Evolutionary conservation across 176 grass and related monocot genomes (phyloP), one percentile per base, ranked within the genome.

Genomic region (Poa annua): DNA sequence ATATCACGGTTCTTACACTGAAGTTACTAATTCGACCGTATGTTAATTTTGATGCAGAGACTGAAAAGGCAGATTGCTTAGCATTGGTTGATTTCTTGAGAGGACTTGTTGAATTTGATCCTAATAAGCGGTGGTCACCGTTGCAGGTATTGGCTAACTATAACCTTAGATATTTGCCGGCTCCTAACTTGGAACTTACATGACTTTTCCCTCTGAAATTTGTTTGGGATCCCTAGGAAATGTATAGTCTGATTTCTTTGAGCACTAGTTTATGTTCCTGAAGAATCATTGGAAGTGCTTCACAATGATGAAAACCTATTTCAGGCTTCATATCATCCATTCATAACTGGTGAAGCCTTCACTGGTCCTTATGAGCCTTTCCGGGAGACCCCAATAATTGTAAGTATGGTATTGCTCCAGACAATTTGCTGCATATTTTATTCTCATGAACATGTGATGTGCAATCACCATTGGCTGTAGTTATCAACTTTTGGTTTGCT

Each of bases 31-130:
- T 79, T 66, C 8, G 16, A 84, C 15, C 24, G 13, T 81, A 84
- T 86, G n/a, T 62, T 51, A 68, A 34, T 79, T 83, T 86, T 42
- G 51, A 29, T 67, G 57, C 81, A 90, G 88, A 87, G 24, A 26
- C 88, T 88, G 91, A 99, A 83, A 94, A 89, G 35, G 86, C 66
- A 75, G 86, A 80, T 76, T 90, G 97, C 74, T 87, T 92, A 83
- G 97, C 88, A 10, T 88, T 99, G 75, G 86, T 96, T 93, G 93
- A 99, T 90, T 99, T 99, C 84, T 92, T 99, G 81, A 99, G 91
- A 77, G 97, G 97, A 72, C 89, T 94, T 81, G 85, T 99, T 85
- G 93, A 99, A 76, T 94, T 99, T 89, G 97, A 99, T 85, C 97
- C 97, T 79, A 80, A 86, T 75, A 99, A 96, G 83, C 81, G 97